Evolutionary conservation across 257 asterid species (phyloP), one percentile per base, ranked within the genome.

Genomic region (Primulina huaijiensis): DNA sequence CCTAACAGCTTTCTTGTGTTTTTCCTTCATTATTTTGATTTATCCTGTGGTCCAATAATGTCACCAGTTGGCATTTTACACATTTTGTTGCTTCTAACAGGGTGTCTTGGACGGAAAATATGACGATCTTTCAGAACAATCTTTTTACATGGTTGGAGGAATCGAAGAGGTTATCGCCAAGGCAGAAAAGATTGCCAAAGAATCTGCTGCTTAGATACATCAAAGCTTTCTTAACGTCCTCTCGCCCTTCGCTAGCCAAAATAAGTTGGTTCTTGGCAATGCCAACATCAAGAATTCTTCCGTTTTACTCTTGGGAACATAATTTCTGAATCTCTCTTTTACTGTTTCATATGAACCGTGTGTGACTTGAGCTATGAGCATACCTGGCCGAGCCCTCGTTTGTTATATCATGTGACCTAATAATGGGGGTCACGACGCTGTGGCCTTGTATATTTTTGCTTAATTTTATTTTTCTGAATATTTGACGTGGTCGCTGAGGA

Each of bases 141-240:
- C 98, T 12, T 92, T 92, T 79, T 92, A 92, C 82, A 90, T 92
- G 98, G 97, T 92, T 68, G 98, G 98, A 82, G 98, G 98, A 66
- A 92, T 92, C 7, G 98, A 90, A 0, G 97, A 92, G 82, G 98
- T 92, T 73, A 81, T 88, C 52, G 97, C 97, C 67, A 92, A 92
- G 87, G 98, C 97, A 27, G 97, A 92, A 89, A 92, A 90, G 97
- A 92, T 92, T 65, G 92, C 97, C 79, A 92, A 84, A 82, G 97
- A 92, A 73, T 83, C 95, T 72, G 91, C 92, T 33, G 73, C 92
- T 55, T 85, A 83, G 82, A 74, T 74, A 72, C 62, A 73, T 59
- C 34, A 31, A 66, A 55, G 27, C 33, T 64, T 74, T 7, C 43
- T 30, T 16, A 70, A 52, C 67, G 76, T 71, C 68, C 20, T 68